Percentiles rank a stretch among this genome's conserved stretches.
Evolutionary conservation across 2,329 filamentous ascomycete genomes (phyloP).

Genomic region (Colletotrichum sp.): DNA sequence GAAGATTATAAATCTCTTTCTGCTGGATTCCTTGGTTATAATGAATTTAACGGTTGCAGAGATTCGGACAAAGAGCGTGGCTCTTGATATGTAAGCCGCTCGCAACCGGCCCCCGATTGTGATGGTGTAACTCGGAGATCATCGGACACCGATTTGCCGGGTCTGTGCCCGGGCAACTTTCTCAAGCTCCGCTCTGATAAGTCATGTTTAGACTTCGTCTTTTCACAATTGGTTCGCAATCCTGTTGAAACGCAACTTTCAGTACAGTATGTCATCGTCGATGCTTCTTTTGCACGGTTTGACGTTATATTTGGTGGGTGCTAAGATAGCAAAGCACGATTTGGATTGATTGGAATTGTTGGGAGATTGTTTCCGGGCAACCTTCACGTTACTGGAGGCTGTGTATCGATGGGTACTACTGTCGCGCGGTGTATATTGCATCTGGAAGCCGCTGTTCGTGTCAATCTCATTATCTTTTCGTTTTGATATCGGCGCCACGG

Average conservation of each 20-base stretch:
- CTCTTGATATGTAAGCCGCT: neutral
- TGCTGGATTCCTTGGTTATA: neutral
- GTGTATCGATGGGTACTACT: no score
- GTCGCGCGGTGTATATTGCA: no score
- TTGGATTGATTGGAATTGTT: no score
- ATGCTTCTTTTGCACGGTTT: neutral
- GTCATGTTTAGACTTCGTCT: neutral
- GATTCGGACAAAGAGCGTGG: neutral
- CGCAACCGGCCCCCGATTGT: neutral
- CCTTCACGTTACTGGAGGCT: no score
- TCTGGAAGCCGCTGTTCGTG: no score
- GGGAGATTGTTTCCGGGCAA: no score
- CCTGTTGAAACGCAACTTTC: neutral
- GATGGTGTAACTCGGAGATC: neutral
- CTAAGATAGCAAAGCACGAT: no score
- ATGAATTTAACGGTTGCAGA: accelerated
- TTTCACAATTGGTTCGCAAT: neutral
- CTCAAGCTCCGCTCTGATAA: no score
- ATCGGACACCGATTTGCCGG: neutral
- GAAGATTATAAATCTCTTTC: neutral
- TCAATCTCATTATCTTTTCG: neutral
- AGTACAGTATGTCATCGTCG: neutral
- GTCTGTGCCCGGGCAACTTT: neutral
- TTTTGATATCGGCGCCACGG: neutral
- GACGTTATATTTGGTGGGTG: no score